Evolutionary conservation across 2,329 filamentous ascomycete genomes (phyloP).

Genomic region (Paracoccidioides brasiliensis): DNA sequence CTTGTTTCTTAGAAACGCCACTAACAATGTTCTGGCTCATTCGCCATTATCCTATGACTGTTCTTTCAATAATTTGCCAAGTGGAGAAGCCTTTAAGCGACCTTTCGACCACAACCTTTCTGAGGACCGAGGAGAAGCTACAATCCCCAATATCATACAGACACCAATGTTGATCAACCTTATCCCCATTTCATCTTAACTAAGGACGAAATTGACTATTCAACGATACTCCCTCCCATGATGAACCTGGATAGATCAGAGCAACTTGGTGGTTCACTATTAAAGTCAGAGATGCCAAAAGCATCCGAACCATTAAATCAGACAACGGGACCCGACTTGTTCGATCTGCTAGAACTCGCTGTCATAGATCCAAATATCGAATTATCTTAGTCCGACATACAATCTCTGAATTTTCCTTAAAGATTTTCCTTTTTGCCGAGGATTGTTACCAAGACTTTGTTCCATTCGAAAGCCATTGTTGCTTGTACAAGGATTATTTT

Average conservation of each 20-base stretch:
- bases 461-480: no score
- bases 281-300: not conserved
- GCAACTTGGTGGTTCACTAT: not conserved
- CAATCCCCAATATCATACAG: not conserved
- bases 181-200: not conserved
- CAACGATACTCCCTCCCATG: not conserved
- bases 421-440: not conserved
- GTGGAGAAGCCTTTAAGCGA: not conserved
- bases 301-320: not conserved
- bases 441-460: no score
- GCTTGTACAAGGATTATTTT: no score
- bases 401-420: not conserved
- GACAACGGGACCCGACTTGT: no score
- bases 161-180: not conserved
- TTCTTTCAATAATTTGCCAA: not conserved
- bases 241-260: not conserved
- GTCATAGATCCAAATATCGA: not conserved
- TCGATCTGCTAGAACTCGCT: not conserved
- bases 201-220: not conserved
- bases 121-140: not conserved
- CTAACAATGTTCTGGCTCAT: not conserved
- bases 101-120: not conserved
- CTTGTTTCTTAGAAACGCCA: not conserved
- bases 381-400: not conserved
- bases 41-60: not conserved